Evolutionary conservation across 306 rosid species (phyloP).

Genomic region (Inga leiocalycina): DNA sequence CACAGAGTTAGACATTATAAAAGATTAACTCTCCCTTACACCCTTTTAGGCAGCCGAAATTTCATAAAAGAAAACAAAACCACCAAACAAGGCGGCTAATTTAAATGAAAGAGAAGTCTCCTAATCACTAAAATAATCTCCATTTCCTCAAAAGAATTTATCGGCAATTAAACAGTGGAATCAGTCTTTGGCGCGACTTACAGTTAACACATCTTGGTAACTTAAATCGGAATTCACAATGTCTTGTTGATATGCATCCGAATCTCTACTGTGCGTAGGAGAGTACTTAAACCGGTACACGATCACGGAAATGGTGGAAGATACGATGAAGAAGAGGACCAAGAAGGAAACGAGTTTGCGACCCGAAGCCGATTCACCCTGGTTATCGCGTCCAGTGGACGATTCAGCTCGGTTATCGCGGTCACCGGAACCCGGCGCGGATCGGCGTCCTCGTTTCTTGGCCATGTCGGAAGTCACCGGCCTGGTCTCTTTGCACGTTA

Average conservation of each 20-base stretch:
- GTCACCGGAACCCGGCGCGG: conserved; percentile 39
- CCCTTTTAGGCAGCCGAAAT: conserved; percentile 6
- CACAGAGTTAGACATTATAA: conserved; percentile 16
- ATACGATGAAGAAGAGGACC: conserved; percentile 56
- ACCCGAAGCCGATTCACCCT: conserved; percentile 38
- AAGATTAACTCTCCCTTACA: not conserved
- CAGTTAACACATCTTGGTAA: conserved; percentile 68
- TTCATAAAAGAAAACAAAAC: not conserved
- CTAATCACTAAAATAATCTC: not conserved
- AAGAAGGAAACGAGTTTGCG: conserved; percentile 41
- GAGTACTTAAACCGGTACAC: conserved; percentile 43
- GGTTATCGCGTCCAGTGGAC: conserved; percentile 19
- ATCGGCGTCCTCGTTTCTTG: conserved; percentile 72
- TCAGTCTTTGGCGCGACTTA: conserved; percentile 38
- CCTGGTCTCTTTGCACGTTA: not conserved
- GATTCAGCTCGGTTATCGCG: conserved; percentile 45
- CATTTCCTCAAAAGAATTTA: not conserved
- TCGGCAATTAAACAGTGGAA: conserved; percentile 6
- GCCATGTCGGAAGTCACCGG: conserved; percentile 49
- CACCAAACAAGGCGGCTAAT: not conserved
- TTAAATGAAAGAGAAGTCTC: not conserved
- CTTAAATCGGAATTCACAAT: conserved; percentile 47
- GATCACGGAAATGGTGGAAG: conserved; percentile 52
- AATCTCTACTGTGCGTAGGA: conserved; percentile 16
- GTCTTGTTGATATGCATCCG: conserved; percentile 45